phyloP scores from a whole-genome alignment of 108 stramenopile genomes.

The Nitzschia sp. region DNA sequence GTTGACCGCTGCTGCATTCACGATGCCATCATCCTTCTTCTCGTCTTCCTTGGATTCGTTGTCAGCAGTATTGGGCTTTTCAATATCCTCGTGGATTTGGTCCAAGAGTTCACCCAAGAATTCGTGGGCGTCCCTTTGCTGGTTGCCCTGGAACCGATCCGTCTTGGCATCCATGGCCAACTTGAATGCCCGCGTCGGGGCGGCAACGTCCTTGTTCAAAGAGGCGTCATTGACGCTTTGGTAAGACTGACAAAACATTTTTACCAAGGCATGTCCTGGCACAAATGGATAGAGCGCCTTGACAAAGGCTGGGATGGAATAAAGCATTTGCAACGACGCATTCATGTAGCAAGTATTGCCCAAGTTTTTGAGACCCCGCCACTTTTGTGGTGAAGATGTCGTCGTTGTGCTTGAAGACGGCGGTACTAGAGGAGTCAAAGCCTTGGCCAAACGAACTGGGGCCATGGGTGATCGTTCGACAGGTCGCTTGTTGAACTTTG shows the following conservation, averaged over 20 bases:
- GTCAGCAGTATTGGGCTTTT: too few species aligned
- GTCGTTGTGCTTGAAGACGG: too few species aligned
- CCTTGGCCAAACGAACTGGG: neutral
- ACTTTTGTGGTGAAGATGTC: slow-evolving; percentile 6
- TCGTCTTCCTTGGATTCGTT: slow-evolving; percentile 5
- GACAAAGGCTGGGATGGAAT: slow-evolving; percentile 36
- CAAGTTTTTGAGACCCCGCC: slow-evolving; percentile 52
- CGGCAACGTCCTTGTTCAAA: slow-evolving; percentile 22
- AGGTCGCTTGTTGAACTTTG: neutral
- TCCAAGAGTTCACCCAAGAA: slow-evolving; percentile 72
- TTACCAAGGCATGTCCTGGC: slow-evolving; percentile 8
- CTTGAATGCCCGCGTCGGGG: slow-evolving; percentile 49
- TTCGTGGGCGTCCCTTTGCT: slow-evolving; percentile 86
- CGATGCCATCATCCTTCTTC: slow-evolving; percentile 4
- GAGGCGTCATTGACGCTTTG: neutral
- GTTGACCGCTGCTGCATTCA: neutral
- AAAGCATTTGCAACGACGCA: slow-evolving; percentile 76
- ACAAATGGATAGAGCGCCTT: neutral
- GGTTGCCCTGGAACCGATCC: slow-evolving; percentile 62
- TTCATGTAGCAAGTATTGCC: slow-evolving; percentile 88
- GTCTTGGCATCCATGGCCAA: slow-evolving; percentile 64
- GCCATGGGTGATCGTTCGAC: neutral
- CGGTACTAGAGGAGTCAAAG: neutral
- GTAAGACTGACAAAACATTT: slow-evolving; percentile 6
- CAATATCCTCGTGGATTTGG: slow-evolving; percentile 71